phyloP scores from a whole-genome alignment of 2,329 filamentous ascomycete species.

The Fusarium succisae region DNA sequence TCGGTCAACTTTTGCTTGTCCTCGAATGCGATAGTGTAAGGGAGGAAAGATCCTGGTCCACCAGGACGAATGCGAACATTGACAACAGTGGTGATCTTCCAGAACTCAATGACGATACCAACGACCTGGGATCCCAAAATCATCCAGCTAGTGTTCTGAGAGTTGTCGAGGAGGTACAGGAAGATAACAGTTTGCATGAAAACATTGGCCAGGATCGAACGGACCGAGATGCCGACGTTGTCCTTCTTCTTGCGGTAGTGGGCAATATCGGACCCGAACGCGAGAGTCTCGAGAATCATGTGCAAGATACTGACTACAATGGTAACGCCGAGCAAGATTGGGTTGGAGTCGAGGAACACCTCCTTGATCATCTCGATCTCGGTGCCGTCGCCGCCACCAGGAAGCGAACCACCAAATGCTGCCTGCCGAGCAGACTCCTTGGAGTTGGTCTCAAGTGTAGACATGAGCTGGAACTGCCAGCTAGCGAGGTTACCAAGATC shows the following conservation, averaged over 20 bases:
- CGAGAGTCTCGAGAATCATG: slow-evolving; percentile 93
- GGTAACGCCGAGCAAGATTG: slow-evolving; percentile 87
- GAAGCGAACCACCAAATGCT: slow-evolving; percentile 74
- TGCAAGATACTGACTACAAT: slow-evolving; percentile 86
- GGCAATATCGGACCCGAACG: slow-evolving; percentile 96
- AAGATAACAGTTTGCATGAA: slow-evolving; percentile 98
- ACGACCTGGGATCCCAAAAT: slow-evolving; percentile 93
- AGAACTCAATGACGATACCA: slow-evolving; percentile 75
- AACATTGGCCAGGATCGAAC: slow-evolving; percentile 95
- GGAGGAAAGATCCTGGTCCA: slow-evolving; percentile 73
- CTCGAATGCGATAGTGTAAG: slow-evolving; percentile 85
- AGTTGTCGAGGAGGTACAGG: slow-evolving; percentile 96
- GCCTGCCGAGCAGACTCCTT: slow-evolving; percentile 84
- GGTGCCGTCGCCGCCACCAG: slow-evolving; percentile 85
- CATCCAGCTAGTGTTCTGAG: slow-evolving; percentile 98
- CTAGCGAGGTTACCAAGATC: slow-evolving; percentile 81
- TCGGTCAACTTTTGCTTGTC: slow-evolving; percentile 97
- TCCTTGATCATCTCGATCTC: slow-evolving; percentile 99
- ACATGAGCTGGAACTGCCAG: slow-evolving; percentile 91
- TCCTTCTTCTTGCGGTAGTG: slow-evolving; percentile 99
- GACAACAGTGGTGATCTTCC: slow-evolving; percentile 97
- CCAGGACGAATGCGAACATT: slow-evolving; percentile 82
- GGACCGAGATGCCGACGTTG: slow-evolving; percentile 94
- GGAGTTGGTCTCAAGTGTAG: slow-evolving; percentile 86
- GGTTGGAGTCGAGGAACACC: slow-evolving; percentile 92